Evolutionary conservation across 2,329 filamentous ascomycete genomes (phyloP), one percentile per base, ranked within the genome.

Genomic region (Nemania sp.): DNA sequence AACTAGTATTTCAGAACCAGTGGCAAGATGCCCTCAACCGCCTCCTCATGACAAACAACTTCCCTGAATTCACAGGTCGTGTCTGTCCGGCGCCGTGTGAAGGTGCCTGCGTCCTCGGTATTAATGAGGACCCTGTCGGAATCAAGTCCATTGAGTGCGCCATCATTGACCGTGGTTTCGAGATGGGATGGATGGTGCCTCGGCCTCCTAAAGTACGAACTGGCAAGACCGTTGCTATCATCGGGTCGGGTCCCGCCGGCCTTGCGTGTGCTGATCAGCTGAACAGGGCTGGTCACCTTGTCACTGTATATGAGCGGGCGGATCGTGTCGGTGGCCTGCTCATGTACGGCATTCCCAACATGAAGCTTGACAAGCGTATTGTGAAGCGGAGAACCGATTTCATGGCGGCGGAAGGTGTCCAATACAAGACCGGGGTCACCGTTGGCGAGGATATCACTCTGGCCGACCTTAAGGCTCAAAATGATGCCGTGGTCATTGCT

Each of bases 141-240:
- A 98, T 98, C 86, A 98, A 98, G 85, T 97, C 93, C 0, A 97
- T 98, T 70, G 95, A 98, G 80, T 98, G 95, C 79, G 95, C 95
- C 70, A 98, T 98, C 78, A 98, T 98, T 73, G 95, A 98, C 78
- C 93, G 95, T 73, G 95, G 95, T 54, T 98, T 98, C 77, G 94
- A 98, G 80, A 97, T 92, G 93, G 95, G 95, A 71, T 98, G 95
- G 95, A 97, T 98, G 93, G 85, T 97, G 22, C 94, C 95, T 71
- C 85, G 84, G 3, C 92, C 92, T 61, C 94, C 95, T 5, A 82
- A 90, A 79, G 86, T 89, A 69, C 93, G 94, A 72, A 96, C 92
- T 70, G 94, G 94, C 79, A 97, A 97, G 87, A 94, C 85, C 52
- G 84, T 98, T 72, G 94, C 94, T 67, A 85, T 98, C 75, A 93